phyloP scores from a whole-genome alignment of 1,139 yeast species.

The Debaryomyces fabryi region DNA sequence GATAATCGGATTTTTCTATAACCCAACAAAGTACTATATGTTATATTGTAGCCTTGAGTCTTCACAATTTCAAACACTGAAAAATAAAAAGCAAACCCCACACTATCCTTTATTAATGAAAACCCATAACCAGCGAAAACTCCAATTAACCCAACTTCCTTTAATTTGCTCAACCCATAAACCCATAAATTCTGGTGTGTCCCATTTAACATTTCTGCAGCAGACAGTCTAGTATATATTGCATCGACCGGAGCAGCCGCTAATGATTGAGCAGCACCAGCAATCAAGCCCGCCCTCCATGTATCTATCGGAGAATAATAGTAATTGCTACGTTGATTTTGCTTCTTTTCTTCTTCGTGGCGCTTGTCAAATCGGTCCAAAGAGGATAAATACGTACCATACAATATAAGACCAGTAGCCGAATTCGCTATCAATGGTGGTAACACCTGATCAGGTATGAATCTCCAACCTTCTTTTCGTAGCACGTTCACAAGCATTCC shows the following conservation, averaged over 20 bases:
- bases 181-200: constrained; percentile 74
- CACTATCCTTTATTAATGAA: constrained; percentile 74
- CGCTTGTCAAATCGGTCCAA: constrained; percentile 34
- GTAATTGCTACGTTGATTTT: constrained; percentile 13
- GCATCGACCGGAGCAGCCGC: constrained; percentile 97
- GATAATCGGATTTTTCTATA: constrained; percentile 43
- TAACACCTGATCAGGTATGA: constrained; percentile 78
- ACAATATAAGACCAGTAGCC: constrained; percentile 81
- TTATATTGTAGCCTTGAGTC: constrained; percentile 60
- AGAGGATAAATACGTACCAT: constrained; percentile 72
- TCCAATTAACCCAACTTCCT: constrained; percentile 77
- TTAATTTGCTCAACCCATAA: constrained; percentile 69
- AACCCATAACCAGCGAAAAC: constrained; percentile 88
- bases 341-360: constrained; percentile 9
- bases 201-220: constrained; percentile 71
- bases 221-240: constrained; percentile 76
- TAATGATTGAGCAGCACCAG: constrained; percentile 85
- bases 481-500: constrained; percentile 75
- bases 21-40: constrained; percentile 61
- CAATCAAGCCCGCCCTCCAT: constrained; percentile 78
- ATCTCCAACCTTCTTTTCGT: constrained; percentile 80
- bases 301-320: constrained; percentile 53
- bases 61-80: constrained; percentile 84
- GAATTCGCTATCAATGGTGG: constrained; percentile 91
- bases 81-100: constrained; percentile 87